A percentile compares a stretch with the other conserved stretches of the same genome.
phyloP scores from a whole-genome alignment of 768 basidiomycete genomes.

The Cystobasidium tubakii region DNA sequence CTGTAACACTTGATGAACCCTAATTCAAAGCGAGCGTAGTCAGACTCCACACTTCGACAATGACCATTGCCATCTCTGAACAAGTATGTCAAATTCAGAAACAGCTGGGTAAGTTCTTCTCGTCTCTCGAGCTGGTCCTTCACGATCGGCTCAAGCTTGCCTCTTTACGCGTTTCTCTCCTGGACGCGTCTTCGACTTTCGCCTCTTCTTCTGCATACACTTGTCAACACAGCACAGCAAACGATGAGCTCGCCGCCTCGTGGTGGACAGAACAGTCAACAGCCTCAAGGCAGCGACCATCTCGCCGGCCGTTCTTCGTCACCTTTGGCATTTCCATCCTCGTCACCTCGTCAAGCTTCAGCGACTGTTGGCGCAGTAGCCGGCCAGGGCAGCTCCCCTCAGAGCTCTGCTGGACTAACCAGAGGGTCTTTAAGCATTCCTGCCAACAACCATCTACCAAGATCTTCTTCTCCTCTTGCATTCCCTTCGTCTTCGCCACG shows the following conservation, averaged over 20 bases:
- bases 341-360: slow-evolving; percentile 17
- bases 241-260: neutral
- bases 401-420: neutral
- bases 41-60: no score
- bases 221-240: neutral
- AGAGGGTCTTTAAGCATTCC: neutral
- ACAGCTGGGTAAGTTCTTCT: no score
- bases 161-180: neutral
- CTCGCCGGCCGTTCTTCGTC: slow-evolving; percentile 27
- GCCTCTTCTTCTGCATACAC: neutral
- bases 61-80: no score
- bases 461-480: slow-evolving; percentile 49
- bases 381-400: slow-evolving; percentile 9
- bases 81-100: no score
- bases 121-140: no score
- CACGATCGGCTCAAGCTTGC: no score
- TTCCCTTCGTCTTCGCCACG: slow-evolving; percentile 49
- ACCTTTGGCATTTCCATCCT: slow-evolving; percentile 38
- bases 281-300: neutral
- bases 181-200: slow-evolving; percentile 8
- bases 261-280: neutral
- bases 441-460: slow-evolving; percentile 11
- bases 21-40: no score
- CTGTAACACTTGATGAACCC: no score
- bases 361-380: neutral